Evolutionary conservation across 2,329 filamentous ascomycete genomes (phyloP).

Genomic region (Tolypocladium amazonense): DNA sequence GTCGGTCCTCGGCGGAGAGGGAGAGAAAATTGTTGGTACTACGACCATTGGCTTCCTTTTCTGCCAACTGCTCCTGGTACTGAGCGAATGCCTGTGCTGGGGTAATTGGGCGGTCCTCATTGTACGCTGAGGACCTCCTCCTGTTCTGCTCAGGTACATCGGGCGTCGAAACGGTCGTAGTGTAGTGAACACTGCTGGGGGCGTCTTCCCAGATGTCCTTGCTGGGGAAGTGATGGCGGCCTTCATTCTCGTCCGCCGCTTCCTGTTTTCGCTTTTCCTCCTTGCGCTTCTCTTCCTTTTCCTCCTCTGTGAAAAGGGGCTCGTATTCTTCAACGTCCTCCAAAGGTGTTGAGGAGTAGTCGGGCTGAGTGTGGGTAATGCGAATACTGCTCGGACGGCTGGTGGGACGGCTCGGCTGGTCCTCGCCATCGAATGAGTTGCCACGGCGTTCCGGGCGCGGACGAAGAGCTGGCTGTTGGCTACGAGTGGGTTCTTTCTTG

Average conservation of each 20-base stretch:
- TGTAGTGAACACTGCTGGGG: constrained; percentile 70
- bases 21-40: constrained; percentile 16
- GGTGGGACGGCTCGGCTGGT: constrained; percentile 51
- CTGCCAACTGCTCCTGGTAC: constrained; percentile 54
- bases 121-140: constrained; percentile 17
- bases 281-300: constrained; percentile 33
- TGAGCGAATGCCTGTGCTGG: constrained; percentile 56
- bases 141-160: constrained; percentile 33
- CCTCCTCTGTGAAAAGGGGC: constrained; percentile 79
- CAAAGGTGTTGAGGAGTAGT: constrained; percentile 57
- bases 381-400: constrained; percentile 51
- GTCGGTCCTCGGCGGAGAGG: constrained; percentile 20
- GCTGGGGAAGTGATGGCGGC: constrained; percentile 72
- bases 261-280: constrained; percentile 21
- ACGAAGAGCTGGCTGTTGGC: constrained; percentile 72
- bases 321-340: constrained; percentile 93
- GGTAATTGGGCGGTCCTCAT: constrained; percentile 34
- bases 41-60: constrained; percentile 33
- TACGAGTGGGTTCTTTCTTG: constrained; percentile 59
- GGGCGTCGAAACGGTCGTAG: constrained; percentile 75
- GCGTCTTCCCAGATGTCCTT: constrained; percentile 97
- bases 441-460: constrained; percentile 55
- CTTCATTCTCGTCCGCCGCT: constrained; percentile 33
- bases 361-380: constrained; percentile 37
- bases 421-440: constrained; percentile 44